Base-by-base conservation (phyloP, 2,329 filamentous ascomycete genomes). In the Cadophora sp. region DNA sequence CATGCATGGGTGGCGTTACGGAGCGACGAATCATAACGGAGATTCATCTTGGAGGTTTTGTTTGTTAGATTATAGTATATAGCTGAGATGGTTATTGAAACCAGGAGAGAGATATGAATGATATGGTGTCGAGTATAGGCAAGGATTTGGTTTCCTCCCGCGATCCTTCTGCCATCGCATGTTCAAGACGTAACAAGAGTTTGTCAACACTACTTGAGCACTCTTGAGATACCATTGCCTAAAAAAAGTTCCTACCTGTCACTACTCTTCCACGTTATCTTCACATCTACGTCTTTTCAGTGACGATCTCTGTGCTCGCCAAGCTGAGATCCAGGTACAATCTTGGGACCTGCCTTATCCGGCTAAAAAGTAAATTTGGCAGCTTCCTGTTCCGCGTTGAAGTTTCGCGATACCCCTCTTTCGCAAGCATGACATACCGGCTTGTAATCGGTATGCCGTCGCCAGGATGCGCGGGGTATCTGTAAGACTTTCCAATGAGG, bases 1-100 rank as follows among this genome's bases (percentile, higher is more conserved):
- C 46, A 67, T 64, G 65, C 65, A 64, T 67, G 53, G 61, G 53
- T 55, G 65, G 65, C 65, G 65, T 64, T 64, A 16, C 34, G 34
- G 58, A 46, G 55, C 16, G 43, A 24, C 8, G 8, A 22, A 50
- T 40, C 29, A 37, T 55, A 37, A 16, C 62, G 11, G 16, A n/a
- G n/a, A 24, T 43, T 43, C 51, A 58, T 34, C 48, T n/a, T 4
- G 58, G 43, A n/a, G 27, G 4, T 66, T 40, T 46, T 48, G 22
- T 65, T 58, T 43, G 55, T 50, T 37, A 26, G 62, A 46, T 50
- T 55, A 27, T 56, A 64, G 40, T 34, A 48, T 22, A 59, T 59
- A 65, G 24, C 19, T 58, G 63, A 64, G 29, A 56, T 40, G 19
- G 59, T 40, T 50, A 16, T 7, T 22, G 59, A 22, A n/a, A 40